A percentile compares a stretch with the other conserved stretches of the same genome.
These are phyloP conservation scores for Elongisporangium prolatum DNA, from an alignment of 352 stramenopile genomes.

Conservation along the genomic window DNA sequence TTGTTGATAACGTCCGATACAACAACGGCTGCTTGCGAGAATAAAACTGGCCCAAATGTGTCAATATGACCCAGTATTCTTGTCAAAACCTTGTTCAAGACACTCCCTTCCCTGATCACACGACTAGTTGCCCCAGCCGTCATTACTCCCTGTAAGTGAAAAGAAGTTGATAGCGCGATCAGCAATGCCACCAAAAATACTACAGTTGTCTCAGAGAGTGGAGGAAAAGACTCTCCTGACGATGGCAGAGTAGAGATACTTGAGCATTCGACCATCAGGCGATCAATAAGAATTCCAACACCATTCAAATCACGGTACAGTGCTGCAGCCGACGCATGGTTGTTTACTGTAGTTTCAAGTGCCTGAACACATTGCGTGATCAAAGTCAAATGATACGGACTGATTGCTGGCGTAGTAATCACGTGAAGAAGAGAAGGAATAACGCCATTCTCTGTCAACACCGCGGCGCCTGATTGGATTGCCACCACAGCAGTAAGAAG, in stretches of 20 bases:
- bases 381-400: slow-evolving; percentile 57
- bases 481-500: slow-evolving; percentile 69
- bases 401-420: slow-evolving; percentile 53
- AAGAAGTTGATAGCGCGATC: slow-evolving; percentile 77
- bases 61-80: slow-evolving; percentile 90
- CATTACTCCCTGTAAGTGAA: slow-evolving; percentile 87
- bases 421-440: slow-evolving; percentile 76
- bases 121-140: slow-evolving; percentile 79
- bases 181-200: slow-evolving; percentile 69
- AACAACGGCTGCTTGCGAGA: slow-evolving; percentile 89
- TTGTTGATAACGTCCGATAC: slow-evolving; percentile 97
- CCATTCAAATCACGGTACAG: slow-evolving; percentile 84
- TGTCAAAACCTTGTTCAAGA: slow-evolving; percentile 85
- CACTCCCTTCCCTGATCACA: slow-evolving; percentile 83
- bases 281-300: slow-evolving; percentile 79
- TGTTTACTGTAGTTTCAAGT: slow-evolving; percentile 79
- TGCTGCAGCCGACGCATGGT: slow-evolving; percentile 52
- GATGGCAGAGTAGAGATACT: slow-evolving; percentile 17
- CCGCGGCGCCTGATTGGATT: slow-evolving; percentile 66
- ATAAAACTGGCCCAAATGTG: slow-evolving; percentile 91
- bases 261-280: slow-evolving; percentile 51
- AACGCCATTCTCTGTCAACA: slow-evolving; percentile 83
- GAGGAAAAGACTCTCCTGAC: background rate
- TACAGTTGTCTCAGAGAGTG: slow-evolving; percentile 48
- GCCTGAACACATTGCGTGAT: slow-evolving; percentile 81